A percentile compares a stretch with the other conserved stretches of the same genome.
Conservation (phyloP, 2,329 filamentous ascomycete genomes). For the Helminthosporium solani region DNA sequence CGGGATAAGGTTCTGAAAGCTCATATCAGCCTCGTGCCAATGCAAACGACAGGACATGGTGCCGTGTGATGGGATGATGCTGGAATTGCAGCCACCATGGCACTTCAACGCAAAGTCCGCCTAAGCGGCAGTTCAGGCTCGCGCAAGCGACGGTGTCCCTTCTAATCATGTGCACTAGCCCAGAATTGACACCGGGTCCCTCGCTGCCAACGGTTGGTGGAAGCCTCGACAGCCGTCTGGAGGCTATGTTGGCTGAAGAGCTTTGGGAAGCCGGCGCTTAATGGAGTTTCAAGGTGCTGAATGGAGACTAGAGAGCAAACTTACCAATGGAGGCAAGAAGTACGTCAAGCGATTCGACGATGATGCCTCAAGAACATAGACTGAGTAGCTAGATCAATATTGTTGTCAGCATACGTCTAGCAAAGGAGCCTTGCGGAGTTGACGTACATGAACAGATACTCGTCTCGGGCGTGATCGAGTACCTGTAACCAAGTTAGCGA, state of each 20-base stretch:
- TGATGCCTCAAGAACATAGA: constrained; percentile 56
- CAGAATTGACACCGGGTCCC: constrained; percentile 8
- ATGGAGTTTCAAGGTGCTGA: constrained; percentile 24
- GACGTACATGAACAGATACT: constrained; percentile 74
- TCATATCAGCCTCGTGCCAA: constrained; percentile 32
- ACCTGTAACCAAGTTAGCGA: constrained; percentile 47
- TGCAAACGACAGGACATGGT: neutral
- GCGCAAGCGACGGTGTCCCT: constrained; percentile 11
- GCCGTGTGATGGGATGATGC: neutral
- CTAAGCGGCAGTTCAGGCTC: constrained; percentile 29
- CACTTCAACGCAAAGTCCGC: constrained; percentile 17
- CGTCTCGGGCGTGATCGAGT: constrained; percentile 65
- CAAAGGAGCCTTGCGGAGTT: constrained; percentile 13
- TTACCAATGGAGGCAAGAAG: constrained; percentile 50
- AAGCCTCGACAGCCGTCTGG: constrained; percentile 11
- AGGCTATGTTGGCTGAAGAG: constrained; percentile 35
- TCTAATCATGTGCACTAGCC: neutral
- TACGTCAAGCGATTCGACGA: constrained; percentile 52
- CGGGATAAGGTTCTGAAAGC: constrained; percentile 66
- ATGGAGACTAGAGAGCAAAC: constrained; percentile 31
- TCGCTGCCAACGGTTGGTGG: constrained; percentile 18
- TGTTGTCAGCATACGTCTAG: constrained; percentile 62
- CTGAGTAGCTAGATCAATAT: constrained; percentile 47
- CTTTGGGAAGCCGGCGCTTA: constrained; percentile 37
- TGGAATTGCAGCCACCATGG: constrained; percentile 2